A percentile compares a stretch with the other conserved stretches of the same genome.
Evolutionary conservation across 2,329 filamentous ascomycete genomes (phyloP).

Genomic region (Alternaria panax): DNA sequence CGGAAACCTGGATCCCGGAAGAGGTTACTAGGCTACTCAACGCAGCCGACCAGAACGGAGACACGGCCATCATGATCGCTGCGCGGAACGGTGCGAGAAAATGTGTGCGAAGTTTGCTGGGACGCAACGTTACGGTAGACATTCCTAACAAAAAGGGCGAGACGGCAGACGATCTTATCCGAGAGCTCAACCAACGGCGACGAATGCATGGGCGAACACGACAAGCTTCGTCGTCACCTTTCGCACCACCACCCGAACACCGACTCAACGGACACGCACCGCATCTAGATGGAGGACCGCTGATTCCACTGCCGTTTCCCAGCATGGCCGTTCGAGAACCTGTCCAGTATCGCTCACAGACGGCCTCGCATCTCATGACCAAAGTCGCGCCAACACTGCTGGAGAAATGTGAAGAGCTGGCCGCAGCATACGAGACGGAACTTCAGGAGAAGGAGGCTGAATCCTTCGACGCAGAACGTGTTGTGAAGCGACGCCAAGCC

Average conservation of each 20-base stretch:
- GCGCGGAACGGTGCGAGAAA: slow-evolving; percentile 88
- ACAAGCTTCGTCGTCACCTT: slow-evolving; percentile 76
- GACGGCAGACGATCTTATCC: slow-evolving; percentile 84
- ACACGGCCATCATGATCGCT: slow-evolving; percentile 88
- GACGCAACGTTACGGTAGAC: slow-evolving; percentile 80
- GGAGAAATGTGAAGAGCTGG: slow-evolving; percentile 54
- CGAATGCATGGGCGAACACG: slow-evolving; percentile 66
- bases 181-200: slow-evolving; percentile 71
- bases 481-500: slow-evolving; percentile 66
- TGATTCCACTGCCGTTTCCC: slow-evolving; percentile 38
- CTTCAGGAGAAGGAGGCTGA: slow-evolving; percentile 73
- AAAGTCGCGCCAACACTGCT: slow-evolving; percentile 65
- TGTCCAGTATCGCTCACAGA: slow-evolving; percentile 53
- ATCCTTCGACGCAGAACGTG: slow-evolving; percentile 55
- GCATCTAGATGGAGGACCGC: slow-evolving; percentile 33
- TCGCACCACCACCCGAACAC: slow-evolving; percentile 50
- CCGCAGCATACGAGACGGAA: slow-evolving; percentile 72
- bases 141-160: slow-evolving; percentile 83
- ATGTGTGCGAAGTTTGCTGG: slow-evolving; percentile 70
- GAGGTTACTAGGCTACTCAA: slow-evolving; percentile 82
- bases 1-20: slow-evolving; percentile 76
- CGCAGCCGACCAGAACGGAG: slow-evolving; percentile 82
- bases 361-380: slow-evolving; percentile 67
- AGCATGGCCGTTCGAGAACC: slow-evolving; percentile 30
- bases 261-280: slow-evolving; percentile 38